Percentiles rank a stretch among this genome's conserved stretches.
Conservation (phyloP, 139 green algal genomes). For the Ettlia oleoabundans region DNA sequence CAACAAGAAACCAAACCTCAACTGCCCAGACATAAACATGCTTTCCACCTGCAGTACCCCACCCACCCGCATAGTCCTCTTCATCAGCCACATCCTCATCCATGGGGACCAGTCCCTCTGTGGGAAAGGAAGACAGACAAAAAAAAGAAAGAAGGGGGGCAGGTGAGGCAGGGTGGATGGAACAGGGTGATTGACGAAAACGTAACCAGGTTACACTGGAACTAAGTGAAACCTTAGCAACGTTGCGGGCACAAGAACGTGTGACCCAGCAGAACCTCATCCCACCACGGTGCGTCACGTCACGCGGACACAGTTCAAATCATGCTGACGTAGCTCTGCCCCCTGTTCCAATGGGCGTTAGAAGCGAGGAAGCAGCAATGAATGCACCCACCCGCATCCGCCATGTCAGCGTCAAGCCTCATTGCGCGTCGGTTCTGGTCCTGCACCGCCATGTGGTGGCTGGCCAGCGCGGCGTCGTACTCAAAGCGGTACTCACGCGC, state of each 20-base stretch:
- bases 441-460: conserved; percentile 46
- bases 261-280: no score
- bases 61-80: conserved; percentile 9
- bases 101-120: conserved; percentile 25
- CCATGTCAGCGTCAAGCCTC: conserved; percentile 25
- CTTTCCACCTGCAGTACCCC: not conserved
- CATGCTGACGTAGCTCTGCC: not conserved
- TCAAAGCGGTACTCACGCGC: conserved; percentile 53
- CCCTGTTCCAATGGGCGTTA: no score
- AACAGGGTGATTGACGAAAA: no score
- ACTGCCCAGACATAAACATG: not conserved
- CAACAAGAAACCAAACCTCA: not conserved
- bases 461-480: conserved; percentile 53
- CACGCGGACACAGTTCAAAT: no score
- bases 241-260: no score
- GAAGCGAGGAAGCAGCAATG: no score
- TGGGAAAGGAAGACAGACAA: not conserved
- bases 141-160: no score
- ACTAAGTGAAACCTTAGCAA: no score
- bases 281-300: no score
- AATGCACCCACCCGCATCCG: conserved; percentile 6
- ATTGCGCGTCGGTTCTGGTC: conserved; percentile 26
- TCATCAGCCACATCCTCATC: conserved; percentile 26
- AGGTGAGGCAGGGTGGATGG: no score
- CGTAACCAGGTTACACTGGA: no score